Evolutionary conservation across 257 asterid species (phyloP).

Genomic region (Pogostemon cablin): DNA sequence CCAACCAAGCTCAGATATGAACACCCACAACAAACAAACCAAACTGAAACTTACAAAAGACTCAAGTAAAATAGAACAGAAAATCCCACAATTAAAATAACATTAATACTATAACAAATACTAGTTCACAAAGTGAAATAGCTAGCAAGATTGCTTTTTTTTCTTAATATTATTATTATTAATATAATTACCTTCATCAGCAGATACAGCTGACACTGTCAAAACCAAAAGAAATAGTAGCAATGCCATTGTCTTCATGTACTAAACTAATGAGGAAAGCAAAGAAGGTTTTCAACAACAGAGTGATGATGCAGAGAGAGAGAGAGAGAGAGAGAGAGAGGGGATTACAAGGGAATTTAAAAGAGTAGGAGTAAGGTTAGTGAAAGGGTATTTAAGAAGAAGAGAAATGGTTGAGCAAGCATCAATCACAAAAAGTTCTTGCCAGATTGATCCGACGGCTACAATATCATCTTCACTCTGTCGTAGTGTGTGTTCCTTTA

Average conservation of each 20-base stretch:
- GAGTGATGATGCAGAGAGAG: background rate
- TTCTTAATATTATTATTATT: too few relatives aligned
- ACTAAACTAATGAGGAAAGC: constrained; percentile 14
- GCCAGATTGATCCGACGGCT: constrained; percentile 72
- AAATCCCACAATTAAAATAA: constrained; percentile 37
- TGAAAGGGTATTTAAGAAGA: constrained; percentile 45
- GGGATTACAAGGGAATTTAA: constrained; percentile 23
- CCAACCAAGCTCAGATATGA: constrained; percentile 20
- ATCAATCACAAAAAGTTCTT: constrained; percentile 47
- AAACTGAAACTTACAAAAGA: constrained; percentile 28
- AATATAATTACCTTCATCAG: constrained; percentile 66
- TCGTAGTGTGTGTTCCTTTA: constrained; percentile 21
- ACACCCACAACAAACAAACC: constrained; percentile 38
- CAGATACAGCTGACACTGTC: constrained; percentile 61
- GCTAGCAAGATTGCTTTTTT: constrained; percentile 3
- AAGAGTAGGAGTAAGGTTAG: constrained; percentile 32
- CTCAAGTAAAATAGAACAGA: constrained; percentile 18
- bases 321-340: constrained; percentile 14
- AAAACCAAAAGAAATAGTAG: constrained; percentile 52
- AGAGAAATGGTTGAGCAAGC: constrained; percentile 36
- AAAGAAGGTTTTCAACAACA: background rate
- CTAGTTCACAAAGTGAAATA: constrained; percentile 10
- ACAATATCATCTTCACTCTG: constrained; percentile 42
- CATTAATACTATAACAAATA: background rate
- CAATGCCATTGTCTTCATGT: constrained; percentile 36